These are phyloP conservation scores for Eucalyptus regnans DNA, from an alignment of 345 rosid species.

Conservation along the genomic window DNA sequence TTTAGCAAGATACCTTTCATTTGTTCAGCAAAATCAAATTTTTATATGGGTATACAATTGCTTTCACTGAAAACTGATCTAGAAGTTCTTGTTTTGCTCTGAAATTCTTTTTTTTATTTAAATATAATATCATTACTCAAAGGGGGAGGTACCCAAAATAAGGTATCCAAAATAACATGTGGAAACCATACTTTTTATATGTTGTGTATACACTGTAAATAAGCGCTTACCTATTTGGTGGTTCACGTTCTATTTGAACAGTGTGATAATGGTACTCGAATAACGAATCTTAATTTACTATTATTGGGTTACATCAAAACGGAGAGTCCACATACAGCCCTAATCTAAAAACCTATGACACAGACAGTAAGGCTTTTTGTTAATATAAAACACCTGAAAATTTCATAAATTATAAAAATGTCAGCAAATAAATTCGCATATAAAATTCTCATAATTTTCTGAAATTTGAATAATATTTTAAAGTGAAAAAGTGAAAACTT, in stretches of 20 bases:
- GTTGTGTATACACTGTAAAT: neutral
- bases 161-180: neutral
- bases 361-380: neutral
- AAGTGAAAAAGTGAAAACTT: no score
- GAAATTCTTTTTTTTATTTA: neutral
- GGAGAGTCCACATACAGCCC: neutral
- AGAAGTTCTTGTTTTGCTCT: neutral
- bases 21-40: neutral
- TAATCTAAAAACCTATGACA: neutral
- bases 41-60: neutral
- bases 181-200: neutral
- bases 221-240: accelerated
- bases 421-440: neutral
- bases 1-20: neutral
- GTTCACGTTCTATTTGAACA: neutral
- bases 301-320: neutral
- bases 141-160: no score
- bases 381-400: neutral
- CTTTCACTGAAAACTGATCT: neutral
- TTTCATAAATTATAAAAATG: accelerated
- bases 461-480: neutral
- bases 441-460: neutral
- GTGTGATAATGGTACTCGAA: neutral
- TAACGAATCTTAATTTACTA: no score
- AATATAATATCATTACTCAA: no score